Percentiles rank a stretch among this genome's conserved stretches.
phyloP scores from a whole-genome alignment of 169 alveolate species.

The Plasmodium gaboni region DNA sequence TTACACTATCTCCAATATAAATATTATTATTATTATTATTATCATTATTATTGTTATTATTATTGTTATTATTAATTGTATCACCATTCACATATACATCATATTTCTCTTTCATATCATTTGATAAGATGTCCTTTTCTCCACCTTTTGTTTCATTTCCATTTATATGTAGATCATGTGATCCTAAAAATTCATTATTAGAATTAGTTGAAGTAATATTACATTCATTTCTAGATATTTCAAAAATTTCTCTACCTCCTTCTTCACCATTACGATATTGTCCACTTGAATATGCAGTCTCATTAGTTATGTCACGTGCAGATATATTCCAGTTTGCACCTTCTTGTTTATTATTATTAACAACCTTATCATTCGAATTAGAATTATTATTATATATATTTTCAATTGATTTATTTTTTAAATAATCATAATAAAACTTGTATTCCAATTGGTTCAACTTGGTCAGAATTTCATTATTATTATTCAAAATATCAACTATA shows the following conservation, averaged over 20 bases:
- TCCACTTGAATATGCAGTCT: too few relatives aligned
- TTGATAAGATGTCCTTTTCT: too few relatives aligned
- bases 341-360: not conserved
- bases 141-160: too few relatives aligned
- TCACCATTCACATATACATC: too few relatives aligned
- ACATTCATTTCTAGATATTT: too few relatives aligned
- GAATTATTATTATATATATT: not conserved
- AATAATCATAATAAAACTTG: constrained; percentile 57
- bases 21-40: not conserved
- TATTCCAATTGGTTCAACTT: constrained; percentile 71
- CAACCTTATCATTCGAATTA: not conserved
- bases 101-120: too few relatives aligned
- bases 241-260: too few relatives aligned
- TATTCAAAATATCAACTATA: constrained; percentile 56
- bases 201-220: too few relatives aligned
- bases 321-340: not conserved
- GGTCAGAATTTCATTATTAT: constrained; percentile 67
- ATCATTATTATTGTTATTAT: not conserved
- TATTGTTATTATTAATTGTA: too few relatives aligned
- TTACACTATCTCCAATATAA: not conserved
- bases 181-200: too few relatives aligned
- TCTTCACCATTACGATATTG: too few relatives aligned
- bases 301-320: not conserved
- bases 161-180: too few relatives aligned
- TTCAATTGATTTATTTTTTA: constrained; percentile 22